A percentile compares a stretch with the other conserved stretches of the same genome.
These are phyloP conservation scores for Beauveria australis DNA, from an alignment of 2,329 filamentous ascomycete species.

Conservation along the genomic window DNA sequence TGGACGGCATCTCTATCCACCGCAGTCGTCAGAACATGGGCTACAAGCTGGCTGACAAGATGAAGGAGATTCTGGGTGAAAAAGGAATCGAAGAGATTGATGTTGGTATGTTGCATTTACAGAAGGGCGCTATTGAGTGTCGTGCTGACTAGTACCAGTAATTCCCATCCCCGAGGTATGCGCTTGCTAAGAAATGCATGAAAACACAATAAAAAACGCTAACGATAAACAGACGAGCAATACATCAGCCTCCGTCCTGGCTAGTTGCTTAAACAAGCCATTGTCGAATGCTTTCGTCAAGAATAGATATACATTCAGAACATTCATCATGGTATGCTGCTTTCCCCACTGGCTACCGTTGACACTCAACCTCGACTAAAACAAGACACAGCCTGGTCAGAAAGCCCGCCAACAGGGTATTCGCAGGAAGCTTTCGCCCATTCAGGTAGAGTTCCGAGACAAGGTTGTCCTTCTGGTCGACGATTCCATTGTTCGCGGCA, in stretches of 20 bases:
- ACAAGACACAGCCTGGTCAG: constrained; percentile 48
- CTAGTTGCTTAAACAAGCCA: constrained; percentile 61
- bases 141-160: constrained; percentile 30
- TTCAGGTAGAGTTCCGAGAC: constrained; percentile 70
- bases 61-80: constrained; percentile 58
- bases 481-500: constrained; percentile 75
- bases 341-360: no score
- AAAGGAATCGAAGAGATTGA: constrained; percentile 70
- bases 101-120: constrained; percentile 29
- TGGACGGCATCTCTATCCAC: constrained; percentile 84
- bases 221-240: constrained; percentile 57
- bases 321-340: constrained; percentile 48
- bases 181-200: not conserved
- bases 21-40: constrained; percentile 83
- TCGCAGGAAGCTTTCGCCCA: constrained; percentile 75
- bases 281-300: constrained; percentile 76
- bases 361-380: not conserved
- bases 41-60: constrained; percentile 64
- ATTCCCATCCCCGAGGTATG: constrained; percentile 58
- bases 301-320: constrained; percentile 58
- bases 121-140: constrained; percentile 11
- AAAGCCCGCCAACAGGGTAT: constrained; percentile 73
- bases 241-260: constrained; percentile 66
- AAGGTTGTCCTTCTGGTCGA: constrained; percentile 76
- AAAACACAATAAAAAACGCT: not conserved